A percentile compares a stretch with the other conserved stretches of the same genome.
phyloP scores from a whole-genome alignment of 2,329 filamentous ascomycete genomes.

The Aaosphaeria arxii region DNA sequence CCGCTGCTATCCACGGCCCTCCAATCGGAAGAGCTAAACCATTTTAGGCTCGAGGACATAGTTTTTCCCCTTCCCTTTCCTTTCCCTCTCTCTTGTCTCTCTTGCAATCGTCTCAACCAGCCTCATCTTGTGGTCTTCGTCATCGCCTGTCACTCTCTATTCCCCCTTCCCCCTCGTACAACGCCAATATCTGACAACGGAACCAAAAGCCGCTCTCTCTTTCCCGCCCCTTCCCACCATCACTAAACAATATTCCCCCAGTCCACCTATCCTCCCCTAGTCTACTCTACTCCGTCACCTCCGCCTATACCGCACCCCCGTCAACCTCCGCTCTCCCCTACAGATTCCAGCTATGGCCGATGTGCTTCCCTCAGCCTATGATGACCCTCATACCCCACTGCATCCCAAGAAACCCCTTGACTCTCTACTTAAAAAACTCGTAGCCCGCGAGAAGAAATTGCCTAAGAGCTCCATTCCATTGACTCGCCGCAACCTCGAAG shows the following conservation, averaged over 20 bases:
- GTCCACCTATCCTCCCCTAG: no score
- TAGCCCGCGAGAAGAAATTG: slow-evolving; percentile 13
- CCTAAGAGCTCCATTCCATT: slow-evolving; percentile 22
- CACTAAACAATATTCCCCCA: no score
- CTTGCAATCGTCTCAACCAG: no score
- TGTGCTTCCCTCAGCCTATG: slow-evolving; percentile 10
- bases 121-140: no score
- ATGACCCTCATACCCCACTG: slow-evolving; percentile 21
- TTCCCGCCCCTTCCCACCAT: slow-evolving; percentile 16
- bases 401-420: slow-evolving; percentile 15
- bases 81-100: neutral
- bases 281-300: neutral
- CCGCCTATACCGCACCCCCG: neutral
- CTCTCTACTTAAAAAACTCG: slow-evolving; percentile 16
- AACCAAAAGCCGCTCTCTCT: slow-evolving; percentile 22
- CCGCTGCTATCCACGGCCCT: no score
- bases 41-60: no score
- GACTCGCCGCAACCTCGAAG: slow-evolving; percentile 24
- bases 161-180: no score
- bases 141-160: no score
- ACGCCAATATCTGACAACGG: slow-evolving; percentile 8
- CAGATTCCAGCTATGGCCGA: neutral
- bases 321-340: neutral
- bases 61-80: neutral
- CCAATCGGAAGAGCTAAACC: no score